Evolutionary conservation across 805 yeast genomes (phyloP), one percentile per base, ranked within the genome.

Genomic region (Blastobotrys americana): DNA sequence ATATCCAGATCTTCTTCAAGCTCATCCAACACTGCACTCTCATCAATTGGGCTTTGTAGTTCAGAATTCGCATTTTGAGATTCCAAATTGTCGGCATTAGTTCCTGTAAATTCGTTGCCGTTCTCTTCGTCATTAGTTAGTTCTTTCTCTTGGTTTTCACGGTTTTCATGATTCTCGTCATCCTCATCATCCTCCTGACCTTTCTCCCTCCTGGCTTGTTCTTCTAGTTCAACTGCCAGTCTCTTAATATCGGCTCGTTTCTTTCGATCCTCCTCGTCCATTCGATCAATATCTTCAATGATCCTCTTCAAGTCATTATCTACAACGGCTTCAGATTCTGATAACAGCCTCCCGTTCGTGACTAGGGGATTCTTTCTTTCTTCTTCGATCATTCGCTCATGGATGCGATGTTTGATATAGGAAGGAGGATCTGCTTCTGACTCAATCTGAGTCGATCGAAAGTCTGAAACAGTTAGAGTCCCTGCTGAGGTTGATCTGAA

Each of bases 401-500:
- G 68, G 23, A 64, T 65, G 36, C 90, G 70, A 56, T 83, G 84
- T 46, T 72, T 75, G 19, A 68, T 68, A 58, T 75, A 88, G 0
- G 96, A 80, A 0, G 99, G 99, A 1, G 99, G 99, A 41, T 80
- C 72, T 0, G 86, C 72, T 59, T 52, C 72, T 58, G 36, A 72
- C 63, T 50, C 64, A 3, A 68, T 61, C 31, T 56, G 51, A 5
- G 66, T 61, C 31, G 53, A 74, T 55, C 97, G 72, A 58, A 93
- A 90, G 37, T 78, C 82, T 37, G 74, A 71, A 16, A 93, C 80
- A 0, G 95, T 78, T 49, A 90, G 64, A 6, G 68, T 66, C 1
- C 87, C 95, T 0, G 95, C 79, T 15, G 75, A 68, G 0, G 97
- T 88, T 43, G 72, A 71, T 52, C 78, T 81, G 60, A 93, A 93